phyloP scores from a whole-genome alignment of 305 asterid genomes.

The Coffea humblotiana region DNA sequence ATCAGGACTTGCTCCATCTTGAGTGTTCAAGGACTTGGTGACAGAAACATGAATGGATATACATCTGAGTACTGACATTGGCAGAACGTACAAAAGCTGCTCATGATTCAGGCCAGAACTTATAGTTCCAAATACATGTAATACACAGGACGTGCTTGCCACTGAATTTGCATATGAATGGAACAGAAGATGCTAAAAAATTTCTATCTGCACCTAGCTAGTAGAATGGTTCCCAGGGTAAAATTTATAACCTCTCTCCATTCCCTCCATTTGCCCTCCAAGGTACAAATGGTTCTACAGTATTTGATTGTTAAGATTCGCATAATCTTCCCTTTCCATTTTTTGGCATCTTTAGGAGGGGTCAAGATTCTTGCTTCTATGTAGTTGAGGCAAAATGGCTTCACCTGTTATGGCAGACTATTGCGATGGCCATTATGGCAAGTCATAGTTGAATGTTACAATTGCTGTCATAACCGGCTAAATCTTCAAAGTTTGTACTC shows the following conservation, averaged over 20 bases:
- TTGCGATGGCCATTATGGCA: constrained; percentile 1
- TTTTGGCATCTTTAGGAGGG: background rate
- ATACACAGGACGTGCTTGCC: background rate
- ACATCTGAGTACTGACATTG: background rate
- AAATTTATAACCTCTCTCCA: background rate
- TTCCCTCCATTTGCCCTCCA: background rate
- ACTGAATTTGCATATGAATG: constrained; percentile 1
- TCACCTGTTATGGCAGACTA: background rate
- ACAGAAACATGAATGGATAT: constrained; percentile 9
- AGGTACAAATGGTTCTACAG: no score
- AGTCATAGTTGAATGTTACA: background rate
- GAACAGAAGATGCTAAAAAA: background rate
- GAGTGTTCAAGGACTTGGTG: constrained; percentile 28
- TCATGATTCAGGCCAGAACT: constrained; percentile 24
- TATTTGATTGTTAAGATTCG: no score
- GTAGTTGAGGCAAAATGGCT: background rate
- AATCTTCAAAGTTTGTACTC: background rate
- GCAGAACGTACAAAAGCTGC: constrained; percentile 20
- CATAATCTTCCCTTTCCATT: no score
- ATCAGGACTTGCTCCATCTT: constrained; percentile 22
- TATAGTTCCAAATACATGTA: constrained; percentile 17
- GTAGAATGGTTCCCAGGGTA: background rate
- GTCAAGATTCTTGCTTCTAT: background rate
- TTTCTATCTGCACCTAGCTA: background rate
- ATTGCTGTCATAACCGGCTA: background rate